Evolutionary conservation across 169 alveolate species (phyloP).

Genomic region (Theileria orientalis): DNA sequence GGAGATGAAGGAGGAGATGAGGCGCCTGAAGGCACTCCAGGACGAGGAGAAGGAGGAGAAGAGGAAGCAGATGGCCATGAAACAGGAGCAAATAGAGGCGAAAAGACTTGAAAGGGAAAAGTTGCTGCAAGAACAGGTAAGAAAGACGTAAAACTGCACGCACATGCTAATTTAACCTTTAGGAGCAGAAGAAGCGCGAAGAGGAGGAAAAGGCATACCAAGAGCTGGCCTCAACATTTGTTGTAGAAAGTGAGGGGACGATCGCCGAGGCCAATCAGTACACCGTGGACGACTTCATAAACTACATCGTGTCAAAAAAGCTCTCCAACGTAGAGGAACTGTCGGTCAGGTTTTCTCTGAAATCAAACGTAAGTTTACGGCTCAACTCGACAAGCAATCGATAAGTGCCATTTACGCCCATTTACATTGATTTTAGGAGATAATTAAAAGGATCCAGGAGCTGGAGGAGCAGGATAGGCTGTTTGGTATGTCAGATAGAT

Average conservation of each 20-base stretch:
- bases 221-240: slow-evolving; percentile 33
- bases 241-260: slow-evolving; percentile 58
- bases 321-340: slow-evolving; percentile 50
- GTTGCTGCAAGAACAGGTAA: slow-evolving; percentile 43
- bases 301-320: slow-evolving; percentile 40
- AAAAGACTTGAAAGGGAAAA: slow-evolving; percentile 44
- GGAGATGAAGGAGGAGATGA: slow-evolving; percentile 50
- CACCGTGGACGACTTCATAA: slow-evolving; percentile 47
- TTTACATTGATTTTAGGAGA: slow-evolving; percentile 13
- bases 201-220: slow-evolving; percentile 42
- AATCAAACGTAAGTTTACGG: slow-evolving; percentile 12
- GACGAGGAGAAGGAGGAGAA: slow-evolving; percentile 61
- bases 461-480: slow-evolving; percentile 51
- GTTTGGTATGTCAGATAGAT: slow-evolving; percentile 24
- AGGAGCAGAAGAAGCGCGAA: slow-evolving; percentile 43
- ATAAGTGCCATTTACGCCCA: background rate
- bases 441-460: slow-evolving; percentile 39
- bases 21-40: slow-evolving; percentile 13
- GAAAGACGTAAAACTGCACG: background rate
- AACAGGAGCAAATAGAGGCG: slow-evolving; percentile 25
- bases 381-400: background rate
- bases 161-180: background rate
- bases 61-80: slow-evolving; percentile 16
- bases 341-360: slow-evolving; percentile 38
- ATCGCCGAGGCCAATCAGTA: slow-evolving; percentile 10